Conservation (phyloP, 1,284 basidiomycete genomes). For the Boletellus deceptivus region DNA sequence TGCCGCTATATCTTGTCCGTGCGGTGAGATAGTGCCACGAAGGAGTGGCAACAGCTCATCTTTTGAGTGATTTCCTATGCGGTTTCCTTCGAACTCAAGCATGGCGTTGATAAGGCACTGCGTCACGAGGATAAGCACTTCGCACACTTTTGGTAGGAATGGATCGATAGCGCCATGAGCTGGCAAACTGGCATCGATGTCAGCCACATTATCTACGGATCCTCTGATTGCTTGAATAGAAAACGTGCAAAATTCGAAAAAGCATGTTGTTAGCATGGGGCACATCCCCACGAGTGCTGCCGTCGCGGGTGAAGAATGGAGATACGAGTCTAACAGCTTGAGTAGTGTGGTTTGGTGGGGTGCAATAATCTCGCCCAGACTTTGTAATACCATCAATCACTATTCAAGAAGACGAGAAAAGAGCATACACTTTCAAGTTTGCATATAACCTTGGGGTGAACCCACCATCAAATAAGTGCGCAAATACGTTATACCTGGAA, state of each 20-base stretch:
- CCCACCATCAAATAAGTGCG: constrained; percentile 51
- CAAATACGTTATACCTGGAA: constrained; percentile 54
- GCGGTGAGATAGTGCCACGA: constrained; percentile 39
- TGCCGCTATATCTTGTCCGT: constrained; percentile 50
- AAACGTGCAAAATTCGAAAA: constrained; percentile 55
- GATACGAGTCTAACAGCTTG: constrained; percentile 80
- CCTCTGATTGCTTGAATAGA: constrained; percentile 49
- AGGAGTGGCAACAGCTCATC: constrained; percentile 41
- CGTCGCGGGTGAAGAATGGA: constrained; percentile 46
- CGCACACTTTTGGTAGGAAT: constrained; percentile 72
- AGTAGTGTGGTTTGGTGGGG: constrained; percentile 83
- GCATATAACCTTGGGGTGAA: constrained; percentile 49
- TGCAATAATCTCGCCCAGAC: constrained; percentile 69
- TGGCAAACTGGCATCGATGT: background rate
- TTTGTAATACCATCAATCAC: constrained; percentile 39
- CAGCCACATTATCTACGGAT: constrained; percentile 27
- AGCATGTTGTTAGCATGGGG: constrained; percentile 50
- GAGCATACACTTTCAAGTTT: constrained; percentile 50
- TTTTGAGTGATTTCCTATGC: constrained; percentile 12
- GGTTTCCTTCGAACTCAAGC: constrained; percentile 36
- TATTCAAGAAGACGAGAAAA: background rate
- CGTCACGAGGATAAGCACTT: constrained; percentile 73
- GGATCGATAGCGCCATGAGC: constrained; percentile 49
- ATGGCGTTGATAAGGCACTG: constrained; percentile 74
- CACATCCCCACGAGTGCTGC: constrained; percentile 43